Evolutionary conservation across 352 stramenopile species (phyloP).

Genomic region (Globisporangium irregulare): DNA sequence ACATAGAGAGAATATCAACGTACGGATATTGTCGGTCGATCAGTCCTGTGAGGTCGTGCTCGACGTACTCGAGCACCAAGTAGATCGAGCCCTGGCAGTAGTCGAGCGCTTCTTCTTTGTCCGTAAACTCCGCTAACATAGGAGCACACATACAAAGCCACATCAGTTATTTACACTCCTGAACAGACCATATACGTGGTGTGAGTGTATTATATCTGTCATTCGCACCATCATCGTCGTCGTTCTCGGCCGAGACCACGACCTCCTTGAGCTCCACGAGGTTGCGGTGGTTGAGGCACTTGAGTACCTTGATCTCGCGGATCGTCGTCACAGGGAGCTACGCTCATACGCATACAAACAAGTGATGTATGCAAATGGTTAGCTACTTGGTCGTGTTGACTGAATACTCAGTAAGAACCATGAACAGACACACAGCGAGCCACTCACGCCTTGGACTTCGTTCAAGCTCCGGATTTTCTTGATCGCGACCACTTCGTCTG

Average conservation of each 20-base stretch:
- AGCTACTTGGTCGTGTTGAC: background rate
- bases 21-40: conserved; percentile 85
- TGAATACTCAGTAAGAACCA: too few relatives aligned
- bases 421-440: background rate
- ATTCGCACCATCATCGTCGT: conserved; percentile 69
- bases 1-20: conserved; percentile 11
- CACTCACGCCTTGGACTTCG: conserved; percentile 83
- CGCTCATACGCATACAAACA: background rate
- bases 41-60: conserved; percentile 86
- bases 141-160: background rate
- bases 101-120: conserved; percentile 81
- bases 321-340: conserved; percentile 95
- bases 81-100: conserved; percentile 88
- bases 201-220: background rate
- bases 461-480: conserved; percentile 91
- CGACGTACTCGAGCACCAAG: conserved; percentile 86
- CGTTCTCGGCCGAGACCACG: conserved; percentile 87
- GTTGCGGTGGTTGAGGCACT: conserved; percentile 94
- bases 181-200: background rate
- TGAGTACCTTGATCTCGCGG: conserved; percentile 98
- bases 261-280: conserved; percentile 96
- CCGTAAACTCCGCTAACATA: conserved; percentile 50
- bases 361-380: too few relatives aligned
- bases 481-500: conserved; percentile 84
- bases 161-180: background rate